A percentile compares a stretch with the other conserved stretches of the same genome.
These are phyloP conservation scores for Metschnikowia koreensis DNA, from an alignment of 805 yeast species.

Conservation along the genomic window DNA sequence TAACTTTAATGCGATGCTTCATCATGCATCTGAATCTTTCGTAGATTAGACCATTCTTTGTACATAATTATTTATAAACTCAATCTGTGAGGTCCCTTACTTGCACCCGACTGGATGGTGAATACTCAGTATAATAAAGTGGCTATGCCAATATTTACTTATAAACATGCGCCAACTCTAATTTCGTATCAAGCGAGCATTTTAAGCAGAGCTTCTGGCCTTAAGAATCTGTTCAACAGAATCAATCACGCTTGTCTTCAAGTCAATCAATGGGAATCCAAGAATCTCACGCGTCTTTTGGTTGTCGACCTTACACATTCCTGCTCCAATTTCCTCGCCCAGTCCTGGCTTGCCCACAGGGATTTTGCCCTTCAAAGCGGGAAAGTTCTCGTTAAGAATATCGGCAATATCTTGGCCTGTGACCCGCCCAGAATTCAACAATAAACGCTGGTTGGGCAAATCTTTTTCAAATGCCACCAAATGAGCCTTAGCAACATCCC, in stretches of 20 bases:
- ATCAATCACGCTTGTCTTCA: conserved; percentile 42
- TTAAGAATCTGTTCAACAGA: conserved; percentile 39
- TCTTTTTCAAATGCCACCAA: conserved; percentile 18
- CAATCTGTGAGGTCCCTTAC: background rate
- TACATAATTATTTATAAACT: background rate
- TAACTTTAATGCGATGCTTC: background rate
- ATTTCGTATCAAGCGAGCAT: too few relatives aligned
- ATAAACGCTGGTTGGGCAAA: conserved; percentile 28
- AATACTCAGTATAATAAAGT: too few relatives aligned
- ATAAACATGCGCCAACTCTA: too few relatives aligned
- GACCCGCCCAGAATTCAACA: conserved; percentile 24
- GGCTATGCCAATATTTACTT: too few relatives aligned
- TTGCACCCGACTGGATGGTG: background rate
- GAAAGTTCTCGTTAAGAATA: conserved; percentile 38
- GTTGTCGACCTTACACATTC: conserved; percentile 29
- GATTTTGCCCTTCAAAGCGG: conserved; percentile 43
- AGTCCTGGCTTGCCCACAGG: conserved; percentile 43
- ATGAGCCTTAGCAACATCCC: conserved; percentile 23
- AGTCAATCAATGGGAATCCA: conserved; percentile 38
- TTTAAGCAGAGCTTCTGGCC: conserved; percentile 1
- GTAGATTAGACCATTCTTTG: background rate
- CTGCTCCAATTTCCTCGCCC: conserved; percentile 18
- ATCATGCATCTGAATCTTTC: background rate
- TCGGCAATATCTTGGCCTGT: conserved; percentile 32
- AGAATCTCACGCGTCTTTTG: conserved; percentile 35